phyloP scores from a whole-genome alignment of 352 stramenopile genomes.

The Globisporangium parvum region DNA sequence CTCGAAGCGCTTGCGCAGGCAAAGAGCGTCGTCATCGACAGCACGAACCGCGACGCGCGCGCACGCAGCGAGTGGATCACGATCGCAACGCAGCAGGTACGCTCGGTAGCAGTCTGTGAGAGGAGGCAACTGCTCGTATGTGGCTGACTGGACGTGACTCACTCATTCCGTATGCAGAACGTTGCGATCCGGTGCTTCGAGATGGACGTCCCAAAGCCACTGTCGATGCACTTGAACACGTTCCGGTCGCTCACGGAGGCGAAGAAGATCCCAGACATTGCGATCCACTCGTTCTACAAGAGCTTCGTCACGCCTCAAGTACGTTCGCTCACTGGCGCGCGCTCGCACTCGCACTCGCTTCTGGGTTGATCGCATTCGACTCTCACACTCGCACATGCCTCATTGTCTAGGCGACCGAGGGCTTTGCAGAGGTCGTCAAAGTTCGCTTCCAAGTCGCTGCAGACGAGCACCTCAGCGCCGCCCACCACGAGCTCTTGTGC shows the following conservation, averaged over 20 bases:
- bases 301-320: conserved; percentile 50
- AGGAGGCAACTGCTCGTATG: too few relatives aligned
- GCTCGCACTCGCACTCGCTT: too few relatives aligned
- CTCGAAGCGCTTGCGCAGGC: conserved; percentile 42
- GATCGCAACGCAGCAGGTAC: conserved; percentile 60
- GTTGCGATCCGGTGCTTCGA: conserved; percentile 66
- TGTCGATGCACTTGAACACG: conserved; percentile 82
- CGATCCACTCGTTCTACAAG: conserved; percentile 88
- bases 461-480: conserved; percentile 19
- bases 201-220: conserved; percentile 70
- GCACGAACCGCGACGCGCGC: conserved; percentile 70
- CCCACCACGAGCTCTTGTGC: conserved; percentile 32
- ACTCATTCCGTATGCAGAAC: conserved; percentile 18
- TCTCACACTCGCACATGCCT: too few relatives aligned
- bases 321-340: conserved; percentile 2
- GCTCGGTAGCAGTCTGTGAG: not conserved
- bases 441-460: conserved; percentile 50
- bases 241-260: conserved; percentile 67
- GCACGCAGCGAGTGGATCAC: conserved; percentile 66
- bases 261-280: conserved; percentile 79
- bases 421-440: conserved; percentile 65
- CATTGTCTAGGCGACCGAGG: conserved; percentile 63
- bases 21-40: conserved; percentile 82
- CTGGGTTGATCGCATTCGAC: too few relatives aligned
- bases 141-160: not conserved